Conservation (phyloP, 2,329 filamentous ascomycete species). For the Acrodontium crateriforme region DNA sequence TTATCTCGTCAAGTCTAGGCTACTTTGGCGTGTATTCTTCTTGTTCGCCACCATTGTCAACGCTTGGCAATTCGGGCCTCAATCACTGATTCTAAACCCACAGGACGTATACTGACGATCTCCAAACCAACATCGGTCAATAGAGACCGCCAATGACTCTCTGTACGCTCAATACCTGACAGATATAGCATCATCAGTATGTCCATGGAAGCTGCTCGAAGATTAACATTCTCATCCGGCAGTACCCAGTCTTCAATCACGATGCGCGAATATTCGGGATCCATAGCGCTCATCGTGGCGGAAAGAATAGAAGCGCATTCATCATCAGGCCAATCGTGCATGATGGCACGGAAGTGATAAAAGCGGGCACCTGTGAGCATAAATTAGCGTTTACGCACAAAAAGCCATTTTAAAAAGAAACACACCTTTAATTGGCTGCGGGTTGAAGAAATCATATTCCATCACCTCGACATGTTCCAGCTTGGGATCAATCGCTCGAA, state of each 20-base stretch:
- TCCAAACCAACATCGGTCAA: constrained; percentile 4
- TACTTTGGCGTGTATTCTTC: no score
- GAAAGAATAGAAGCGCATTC: constrained; percentile 5
- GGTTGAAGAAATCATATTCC: constrained; percentile 8
- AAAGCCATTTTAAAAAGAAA: no score
- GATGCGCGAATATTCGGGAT: constrained; percentile 7
- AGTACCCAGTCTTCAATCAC: constrained; percentile 12
- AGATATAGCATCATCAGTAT: constrained; percentile 5
- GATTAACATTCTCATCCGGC: constrained; percentile 3
- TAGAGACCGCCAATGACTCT: constrained; percentile 5
- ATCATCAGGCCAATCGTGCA: constrained; percentile 10
- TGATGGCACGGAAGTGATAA: constrained; percentile 8
- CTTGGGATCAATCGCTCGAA: constrained; percentile 1
- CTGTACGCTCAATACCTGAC: constrained; percentile 5
- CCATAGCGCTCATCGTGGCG: constrained; percentile 8
- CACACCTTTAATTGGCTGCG: constrained; percentile 9
- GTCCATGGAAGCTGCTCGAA: constrained; percentile 7
- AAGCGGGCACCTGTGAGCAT: constrained; percentile 13
- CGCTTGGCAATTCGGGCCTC: no score
- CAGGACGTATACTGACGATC: constrained; percentile 3
- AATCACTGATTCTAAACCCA: constrained; percentile 4
- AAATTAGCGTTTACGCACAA: no score
- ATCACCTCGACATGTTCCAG: constrained; percentile 4
- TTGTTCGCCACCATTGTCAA: no score
- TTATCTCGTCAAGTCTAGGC: no score